Percentiles rank a stretch among this genome's conserved stretches.
Conservation (phyloP, 371 early-diverging fungal genomes). For the Mucor racemosus region DNA sequence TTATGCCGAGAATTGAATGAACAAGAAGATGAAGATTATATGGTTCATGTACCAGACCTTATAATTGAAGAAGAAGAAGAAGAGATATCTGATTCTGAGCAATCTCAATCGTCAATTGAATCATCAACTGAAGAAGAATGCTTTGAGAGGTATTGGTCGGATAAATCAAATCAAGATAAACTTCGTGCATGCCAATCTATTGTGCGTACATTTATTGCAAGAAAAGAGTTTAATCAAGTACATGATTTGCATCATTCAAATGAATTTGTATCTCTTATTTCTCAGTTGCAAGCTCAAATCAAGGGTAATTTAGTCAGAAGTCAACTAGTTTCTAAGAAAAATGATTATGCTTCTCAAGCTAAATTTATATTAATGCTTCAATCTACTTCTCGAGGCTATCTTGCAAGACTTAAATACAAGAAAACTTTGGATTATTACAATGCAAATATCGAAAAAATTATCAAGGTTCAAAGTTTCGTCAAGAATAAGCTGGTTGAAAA, state of each 20-base stretch:
- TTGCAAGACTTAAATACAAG: constrained; percentile 63
- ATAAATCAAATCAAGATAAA: constrained; percentile 34
- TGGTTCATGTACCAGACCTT: constrained; percentile 40
- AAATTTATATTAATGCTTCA: constrained; percentile 67
- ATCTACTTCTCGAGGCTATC: constrained; percentile 68
- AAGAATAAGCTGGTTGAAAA: constrained; percentile 80
- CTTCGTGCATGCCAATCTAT: constrained; percentile 60
- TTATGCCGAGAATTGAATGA: constrained; percentile 69
- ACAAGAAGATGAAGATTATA: constrained; percentile 15
- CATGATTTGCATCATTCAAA: constrained; percentile 19
- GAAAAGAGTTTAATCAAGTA: constrained; percentile 36
- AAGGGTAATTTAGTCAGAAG: constrained; percentile 62
- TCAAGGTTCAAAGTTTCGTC: constrained; percentile 86
- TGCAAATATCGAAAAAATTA: constrained; percentile 72
- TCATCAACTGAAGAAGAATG: neutral
- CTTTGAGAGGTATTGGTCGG: constrained; percentile 28
- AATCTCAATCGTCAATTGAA: constrained; percentile 6
- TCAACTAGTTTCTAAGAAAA: constrained; percentile 35
- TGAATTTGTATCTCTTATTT: constrained; percentile 34
- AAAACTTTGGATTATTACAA: constrained; percentile 67
- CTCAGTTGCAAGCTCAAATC: constrained; percentile 66
- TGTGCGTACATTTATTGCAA: constrained; percentile 58
- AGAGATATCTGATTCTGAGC: constrained; percentile 19
- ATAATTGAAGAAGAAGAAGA: constrained; percentile 56
- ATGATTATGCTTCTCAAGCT: constrained; percentile 20